Conservation (phyloP, 1,139 yeast species). For the Yamadazyma diospyri region DNA sequence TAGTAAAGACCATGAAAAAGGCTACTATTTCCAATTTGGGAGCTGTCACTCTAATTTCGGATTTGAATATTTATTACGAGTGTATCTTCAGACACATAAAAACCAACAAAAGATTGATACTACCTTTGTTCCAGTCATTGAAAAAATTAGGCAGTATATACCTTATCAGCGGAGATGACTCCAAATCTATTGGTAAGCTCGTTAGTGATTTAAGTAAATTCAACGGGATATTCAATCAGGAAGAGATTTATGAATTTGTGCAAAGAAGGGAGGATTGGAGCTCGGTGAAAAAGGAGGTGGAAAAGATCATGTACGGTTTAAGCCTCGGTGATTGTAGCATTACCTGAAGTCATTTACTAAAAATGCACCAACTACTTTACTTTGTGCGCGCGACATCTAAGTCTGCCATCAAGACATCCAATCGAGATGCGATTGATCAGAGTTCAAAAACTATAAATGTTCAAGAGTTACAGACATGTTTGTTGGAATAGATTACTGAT, state of each 20-base stretch:
- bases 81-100: conserved; percentile 60
- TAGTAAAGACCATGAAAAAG: conserved; percentile 70
- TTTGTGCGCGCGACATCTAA: too few relatives aligned
- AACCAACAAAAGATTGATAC: conserved; percentile 58
- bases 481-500: too few relatives aligned
- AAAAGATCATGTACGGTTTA: conserved; percentile 91
- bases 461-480: too few relatives aligned
- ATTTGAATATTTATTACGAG: conserved; percentile 70
- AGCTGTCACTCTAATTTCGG: conserved; percentile 72
- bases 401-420: too few relatives aligned
- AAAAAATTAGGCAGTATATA: conserved; percentile 83
- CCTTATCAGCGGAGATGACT: conserved; percentile 69
- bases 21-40: conserved; percentile 75
- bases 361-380: too few relatives aligned
- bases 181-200: conserved; percentile 80
- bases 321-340: conserved; percentile 65
- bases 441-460: too few relatives aligned
- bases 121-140: conserved; percentile 76
- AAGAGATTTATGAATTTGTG: conserved; percentile 89
- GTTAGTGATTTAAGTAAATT: conserved; percentile 82
- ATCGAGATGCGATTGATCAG: too few relatives aligned
- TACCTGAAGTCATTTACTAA: conserved; percentile 21
- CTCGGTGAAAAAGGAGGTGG: conserved; percentile 71
- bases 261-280: conserved; percentile 88
- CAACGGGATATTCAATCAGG: conserved; percentile 87